phyloP scores from a whole-genome alignment of 352 stramenopile species.

The Globisporangium parvum region DNA sequence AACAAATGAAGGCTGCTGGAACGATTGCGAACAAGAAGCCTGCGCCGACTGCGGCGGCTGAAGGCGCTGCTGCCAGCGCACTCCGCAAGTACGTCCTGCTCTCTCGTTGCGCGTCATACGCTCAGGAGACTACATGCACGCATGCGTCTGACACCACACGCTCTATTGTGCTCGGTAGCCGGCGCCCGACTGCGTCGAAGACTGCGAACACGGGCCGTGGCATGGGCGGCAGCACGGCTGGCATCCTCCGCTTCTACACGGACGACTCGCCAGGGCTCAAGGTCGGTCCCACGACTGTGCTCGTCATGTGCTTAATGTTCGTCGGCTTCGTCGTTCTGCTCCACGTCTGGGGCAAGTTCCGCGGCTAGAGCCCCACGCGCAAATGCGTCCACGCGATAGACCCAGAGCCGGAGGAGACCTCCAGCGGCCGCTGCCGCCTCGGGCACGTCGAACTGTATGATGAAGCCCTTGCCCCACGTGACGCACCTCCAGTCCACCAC shows the following conservation, averaged over 20 bases:
- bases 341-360: slow-evolving; percentile 97
- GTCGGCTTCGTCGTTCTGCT: slow-evolving; percentile 96
- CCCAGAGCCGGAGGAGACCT: slow-evolving; percentile 3
- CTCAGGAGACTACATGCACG: too few relatives aligned
- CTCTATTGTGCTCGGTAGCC: slow-evolving; percentile 24
- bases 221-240: slow-evolving; percentile 82
- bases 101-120: slow-evolving; percentile 1
- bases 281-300: slow-evolving; percentile 93
- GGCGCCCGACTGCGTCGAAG: slow-evolving; percentile 40
- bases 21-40: slow-evolving; percentile 59
- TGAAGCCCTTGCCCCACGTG: neutral
- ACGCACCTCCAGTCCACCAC: neutral
- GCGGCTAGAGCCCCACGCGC: slow-evolving; percentile 30
- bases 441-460: neutral
- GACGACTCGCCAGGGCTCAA: slow-evolving; percentile 95
- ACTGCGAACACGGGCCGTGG: slow-evolving; percentile 71
- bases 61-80: slow-evolving; percentile 60
- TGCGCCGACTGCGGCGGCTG: slow-evolving; percentile 45
- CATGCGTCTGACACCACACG: too few relatives aligned
- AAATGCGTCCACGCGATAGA: too few relatives aligned
- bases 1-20: slow-evolving; percentile 24
- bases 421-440: too few relatives aligned
- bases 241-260: slow-evolving; percentile 97
- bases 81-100: slow-evolving; percentile 51
- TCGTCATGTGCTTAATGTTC: slow-evolving; percentile 94